Evolutionary conservation across 140 eudicot genomes (phyloP), one percentile per base, ranked within the genome.

Genomic region (Stevia rebaudiana): DNA sequence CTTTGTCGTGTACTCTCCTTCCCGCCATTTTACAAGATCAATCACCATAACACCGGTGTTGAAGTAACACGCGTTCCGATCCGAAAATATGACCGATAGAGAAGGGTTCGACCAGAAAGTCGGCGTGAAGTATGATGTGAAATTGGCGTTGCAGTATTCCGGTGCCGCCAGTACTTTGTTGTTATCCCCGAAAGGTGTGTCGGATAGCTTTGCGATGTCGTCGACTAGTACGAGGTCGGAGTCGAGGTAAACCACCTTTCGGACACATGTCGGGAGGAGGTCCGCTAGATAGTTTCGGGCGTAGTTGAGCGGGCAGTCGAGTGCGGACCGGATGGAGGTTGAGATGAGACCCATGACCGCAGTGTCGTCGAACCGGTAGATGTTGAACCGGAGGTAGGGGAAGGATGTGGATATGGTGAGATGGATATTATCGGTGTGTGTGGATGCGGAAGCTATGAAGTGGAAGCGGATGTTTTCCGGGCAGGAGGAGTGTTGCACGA

Each of bases 41-140:
- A 90, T 84, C 6, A 90, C 97, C 97, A 90, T 90, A 0, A 90
- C 95, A 0, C 97, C 97, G 8, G 97, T 90, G 84, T 90, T 90
- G 52, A 90, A 90, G 54, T 90, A 90, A 18, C 97, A 90, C 9
- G 94, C 82, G 4, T 68, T 74, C 0, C 97, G 80, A 58, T 79
- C 81, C 46, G 83, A 73, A 33, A 90, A 90, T 0, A 95, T 79
- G 13, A 80, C 51, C 5, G 95, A 86, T 11, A 90, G 84, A 0
- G 94, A 81, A 13, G 97, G 97, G 75, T 79, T 90, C 0, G 97
- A 78, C 97, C 97, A 90, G 37, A 90, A 90, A 0, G 97, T 86
- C 0, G 97, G 97, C 1, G 95, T 87, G 55, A 90, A 90, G 78
- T 90, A 90, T 0, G 86, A 54, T 0, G 90, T 75, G 71, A 90